phyloP scores from a whole-genome alignment of 2,329 filamentous ascomycete species.

The Exophiala aquamarina region DNA sequence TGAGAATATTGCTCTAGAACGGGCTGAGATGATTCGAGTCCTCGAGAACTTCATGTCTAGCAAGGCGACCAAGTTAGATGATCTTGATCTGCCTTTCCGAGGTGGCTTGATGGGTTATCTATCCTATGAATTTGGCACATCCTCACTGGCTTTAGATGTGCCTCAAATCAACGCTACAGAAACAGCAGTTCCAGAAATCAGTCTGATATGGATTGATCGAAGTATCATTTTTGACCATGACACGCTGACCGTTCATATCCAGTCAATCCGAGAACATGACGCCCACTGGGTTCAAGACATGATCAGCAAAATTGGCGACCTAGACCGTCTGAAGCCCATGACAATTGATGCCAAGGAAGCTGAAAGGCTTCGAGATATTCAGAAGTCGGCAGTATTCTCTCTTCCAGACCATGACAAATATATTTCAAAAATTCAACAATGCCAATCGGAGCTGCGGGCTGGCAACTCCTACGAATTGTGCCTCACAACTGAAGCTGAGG shows the following conservation, averaged over 20 bases:
- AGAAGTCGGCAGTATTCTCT: constrained; percentile 28
- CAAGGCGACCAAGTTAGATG: constrained; percentile 7
- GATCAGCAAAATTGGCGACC: constrained; percentile 13
- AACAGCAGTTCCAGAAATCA: constrained; percentile 64
- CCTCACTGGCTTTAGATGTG: constrained; percentile 40
- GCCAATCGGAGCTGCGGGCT: constrained; percentile 69
- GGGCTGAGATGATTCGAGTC: constrained; percentile 4
- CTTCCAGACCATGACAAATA: constrained; percentile 54
- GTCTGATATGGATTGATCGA: constrained; percentile 72
- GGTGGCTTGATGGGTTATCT: constrained; percentile 83
- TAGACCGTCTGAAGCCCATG: constrained; percentile 18
- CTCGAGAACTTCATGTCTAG: constrained; percentile 15
- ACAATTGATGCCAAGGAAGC: constrained; percentile 28
- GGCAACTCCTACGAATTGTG: constrained; percentile 87
- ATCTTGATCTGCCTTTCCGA: constrained; percentile 60
- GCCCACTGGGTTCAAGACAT: constrained; percentile 50
- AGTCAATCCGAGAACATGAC: constrained; percentile 57
- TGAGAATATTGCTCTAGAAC: neutral
- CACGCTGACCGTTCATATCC: constrained; percentile 62
- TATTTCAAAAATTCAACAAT: constrained; percentile 64
- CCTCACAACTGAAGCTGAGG: constrained; percentile 71
- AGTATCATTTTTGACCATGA: constrained; percentile 77
- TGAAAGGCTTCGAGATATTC: constrained; percentile 27
- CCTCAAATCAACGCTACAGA: constrained; percentile 40
- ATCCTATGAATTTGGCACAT: constrained; percentile 79